Evolutionary conservation across 176 grass and related monocot species (phyloP).

Genomic region (Elaeis guineensis): DNA sequence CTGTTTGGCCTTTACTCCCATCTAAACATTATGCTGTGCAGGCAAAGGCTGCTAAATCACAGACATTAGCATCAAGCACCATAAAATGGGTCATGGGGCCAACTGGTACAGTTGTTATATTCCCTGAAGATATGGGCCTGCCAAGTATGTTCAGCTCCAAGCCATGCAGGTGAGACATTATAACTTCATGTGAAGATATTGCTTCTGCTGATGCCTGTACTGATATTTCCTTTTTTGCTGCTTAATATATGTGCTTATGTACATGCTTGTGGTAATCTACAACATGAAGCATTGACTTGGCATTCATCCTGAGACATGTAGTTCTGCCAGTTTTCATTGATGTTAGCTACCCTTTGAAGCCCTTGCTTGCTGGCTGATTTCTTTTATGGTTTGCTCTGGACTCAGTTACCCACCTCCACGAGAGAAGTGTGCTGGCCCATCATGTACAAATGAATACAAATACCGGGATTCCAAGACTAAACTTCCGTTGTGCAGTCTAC

Average conservation of each 20-base stretch:
- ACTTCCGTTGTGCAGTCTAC: slow-evolving; percentile 77
- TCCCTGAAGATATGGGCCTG: slow-evolving; percentile 50
- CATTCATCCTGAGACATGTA: background rate
- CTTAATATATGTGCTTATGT: background rate
- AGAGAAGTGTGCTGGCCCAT: slow-evolving; percentile 87
- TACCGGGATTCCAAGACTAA: slow-evolving; percentile 86
- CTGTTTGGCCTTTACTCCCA: background rate
- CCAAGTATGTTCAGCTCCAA: slow-evolving; percentile 71
- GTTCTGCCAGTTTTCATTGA: slow-evolving; percentile 12
- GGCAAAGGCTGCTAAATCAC: slow-evolving; percentile 36
- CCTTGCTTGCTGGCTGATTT: background rate
- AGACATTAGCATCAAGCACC: slow-evolving; percentile 44
- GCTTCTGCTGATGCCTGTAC: background rate
- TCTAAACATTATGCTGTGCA: slow-evolving; percentile 13
- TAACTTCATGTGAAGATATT: background rate
- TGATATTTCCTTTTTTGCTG: background rate
- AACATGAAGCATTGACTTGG: too few species aligned
- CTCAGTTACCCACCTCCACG: slow-evolving; percentile 90
- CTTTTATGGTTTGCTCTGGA: slow-evolving; percentile 10
- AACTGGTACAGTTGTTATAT: slow-evolving; percentile 49
- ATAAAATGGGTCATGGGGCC: slow-evolving; percentile 49
- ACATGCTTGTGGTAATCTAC: too few species aligned
- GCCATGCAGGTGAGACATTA: slow-evolving; percentile 33
- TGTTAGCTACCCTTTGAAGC: background rate
- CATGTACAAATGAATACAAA: slow-evolving; percentile 82